These are phyloP conservation scores for Fragaria iinumae DNA, from an alignment of 306 rosid species.

Conservation along the genomic window DNA sequence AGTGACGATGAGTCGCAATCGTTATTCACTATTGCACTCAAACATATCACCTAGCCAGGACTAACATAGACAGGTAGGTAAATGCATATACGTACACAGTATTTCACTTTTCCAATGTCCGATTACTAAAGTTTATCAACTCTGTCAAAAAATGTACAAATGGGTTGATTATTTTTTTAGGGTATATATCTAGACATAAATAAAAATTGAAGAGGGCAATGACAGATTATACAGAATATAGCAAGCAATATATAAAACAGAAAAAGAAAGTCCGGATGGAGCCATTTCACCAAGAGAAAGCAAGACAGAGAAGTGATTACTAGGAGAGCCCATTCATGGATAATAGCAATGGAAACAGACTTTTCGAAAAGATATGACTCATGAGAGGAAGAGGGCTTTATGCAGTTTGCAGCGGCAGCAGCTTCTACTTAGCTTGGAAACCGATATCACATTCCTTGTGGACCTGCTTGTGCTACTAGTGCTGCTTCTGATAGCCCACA, in stretches of 20 bases:
- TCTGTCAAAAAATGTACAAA: too few species aligned
- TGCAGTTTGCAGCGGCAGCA: conserved; percentile 12
- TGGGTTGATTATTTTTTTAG: too few species aligned
- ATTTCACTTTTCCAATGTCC: too few species aligned
- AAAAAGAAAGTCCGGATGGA: conserved; percentile 35
- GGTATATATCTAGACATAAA: too few species aligned
- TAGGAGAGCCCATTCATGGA: conserved; percentile 44
- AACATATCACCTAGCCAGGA: neutral
- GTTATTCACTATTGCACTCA: conserved; percentile 29
- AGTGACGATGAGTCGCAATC: conserved; percentile 46
- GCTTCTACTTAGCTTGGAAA: conserved; percentile 9
- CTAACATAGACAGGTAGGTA: neutral
- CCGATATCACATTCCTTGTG: conserved; percentile 12
- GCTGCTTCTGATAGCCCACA: conserved; percentile 18
- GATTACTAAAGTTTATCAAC: too few species aligned
- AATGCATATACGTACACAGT: neutral
- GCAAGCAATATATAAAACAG: neutral
- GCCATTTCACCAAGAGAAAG: conserved; percentile 42
- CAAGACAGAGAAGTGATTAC: conserved; percentile 48
- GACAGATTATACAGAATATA: too few species aligned
- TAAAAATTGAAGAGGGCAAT: too few species aligned
- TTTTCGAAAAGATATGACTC: conserved; percentile 21
- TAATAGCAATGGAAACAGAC: conserved; percentile 41
- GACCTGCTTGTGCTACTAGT: conserved; percentile 15
- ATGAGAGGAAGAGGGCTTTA: conserved; percentile 3